A percentile compares a stretch with the other conserved stretches of the same genome.
Evolutionary conservation across 345 rosid genomes (phyloP).

Genomic region (Arabis alpina): DNA sequence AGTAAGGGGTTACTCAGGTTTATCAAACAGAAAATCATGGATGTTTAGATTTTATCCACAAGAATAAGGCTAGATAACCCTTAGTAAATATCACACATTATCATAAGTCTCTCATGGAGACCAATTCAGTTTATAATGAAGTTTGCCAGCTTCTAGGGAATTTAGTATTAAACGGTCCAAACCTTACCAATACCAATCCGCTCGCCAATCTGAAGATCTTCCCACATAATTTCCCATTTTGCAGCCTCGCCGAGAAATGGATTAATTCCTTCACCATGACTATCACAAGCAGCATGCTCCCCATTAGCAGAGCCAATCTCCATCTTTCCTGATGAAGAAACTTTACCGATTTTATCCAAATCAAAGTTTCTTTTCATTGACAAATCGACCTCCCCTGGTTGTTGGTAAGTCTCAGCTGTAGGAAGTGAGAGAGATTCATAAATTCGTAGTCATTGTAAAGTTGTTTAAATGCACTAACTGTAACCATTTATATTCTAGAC

Average conservation of each 20-base stretch:
- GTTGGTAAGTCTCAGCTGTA: constrained; percentile 50
- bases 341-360: constrained; percentile 39
- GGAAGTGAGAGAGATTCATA: constrained; percentile 37
- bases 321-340: constrained; percentile 44
- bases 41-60: constrained; percentile 20
- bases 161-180: constrained; percentile 22
- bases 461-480: constrained; percentile 6
- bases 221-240: constrained; percentile 94
- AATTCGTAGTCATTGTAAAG: constrained; percentile 31
- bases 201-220: constrained; percentile 93
- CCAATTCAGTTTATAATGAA: constrained; percentile 5
- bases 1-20: background rate
- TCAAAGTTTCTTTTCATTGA: constrained; percentile 34
- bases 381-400: constrained; percentile 41
- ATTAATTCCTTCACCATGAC: constrained; percentile 57
- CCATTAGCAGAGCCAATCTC: constrained; percentile 44
- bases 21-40: constrained; percentile 9
- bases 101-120: constrained; percentile 14
- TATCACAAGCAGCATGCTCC: constrained; percentile 43
- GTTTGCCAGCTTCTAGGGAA: constrained; percentile 1
- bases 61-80: constrained; percentile 9
- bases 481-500: constrained; percentile 24
- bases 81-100: constrained; percentile 1
- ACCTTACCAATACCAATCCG: constrained; percentile 97
- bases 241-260: constrained; percentile 80